Base-by-base conservation (phyloP, 2,329 filamentous ascomycete species). In the Emmonsiellopsis sp. region DNA sequence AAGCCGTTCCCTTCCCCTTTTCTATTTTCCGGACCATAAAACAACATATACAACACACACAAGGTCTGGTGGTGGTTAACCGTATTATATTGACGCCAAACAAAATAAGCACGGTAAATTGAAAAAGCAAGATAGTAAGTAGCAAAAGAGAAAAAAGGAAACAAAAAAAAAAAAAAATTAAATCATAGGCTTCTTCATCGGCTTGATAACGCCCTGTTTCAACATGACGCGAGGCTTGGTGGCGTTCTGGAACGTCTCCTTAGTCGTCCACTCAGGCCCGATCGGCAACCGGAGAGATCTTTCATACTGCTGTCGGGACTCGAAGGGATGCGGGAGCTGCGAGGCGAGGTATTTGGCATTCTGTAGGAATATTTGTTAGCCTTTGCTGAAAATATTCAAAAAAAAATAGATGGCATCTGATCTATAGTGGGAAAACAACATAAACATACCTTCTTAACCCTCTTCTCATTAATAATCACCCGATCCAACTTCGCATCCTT, bases 221-320 rank as follows among this genome's bases (percentile, higher is more conserved):
- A 95, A 76, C 69, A 97, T 77, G 60, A 97, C 81, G 63, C 89
- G 83, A 55, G 93, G 93, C 79, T 92, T 95, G 55, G 87, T 95
- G 57, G 82, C 82, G 62, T 86, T 83, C 76, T 97, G 91, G 79
- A 93, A 93, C 11, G 87, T 89, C 75, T 89, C 84, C 80, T 95
- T 96, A n/a, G 92, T 97, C 61, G 85, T 84, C 91, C 92, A 98
- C 71, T 98, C 92, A 13, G 87, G 89, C 1, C 93, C 93, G 56
- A 97, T 82, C 1, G 93, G 93, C 60, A 96, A 73, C 43, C 92
- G 79, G 55, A 97, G 75, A 59, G 86, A 87, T 50, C 92, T 78
- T 76, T 98, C 93, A 72, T 97, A 97, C 76, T 96, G 90, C 65
- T 87, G 80, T 61, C 79, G 80, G 31, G 81, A 89, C 76, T 96